Evolutionary conservation across 1,284 basidiomycete genomes (phyloP), one percentile per base, ranked within the genome.

Genomic region (Golubevia sp.): DNA sequence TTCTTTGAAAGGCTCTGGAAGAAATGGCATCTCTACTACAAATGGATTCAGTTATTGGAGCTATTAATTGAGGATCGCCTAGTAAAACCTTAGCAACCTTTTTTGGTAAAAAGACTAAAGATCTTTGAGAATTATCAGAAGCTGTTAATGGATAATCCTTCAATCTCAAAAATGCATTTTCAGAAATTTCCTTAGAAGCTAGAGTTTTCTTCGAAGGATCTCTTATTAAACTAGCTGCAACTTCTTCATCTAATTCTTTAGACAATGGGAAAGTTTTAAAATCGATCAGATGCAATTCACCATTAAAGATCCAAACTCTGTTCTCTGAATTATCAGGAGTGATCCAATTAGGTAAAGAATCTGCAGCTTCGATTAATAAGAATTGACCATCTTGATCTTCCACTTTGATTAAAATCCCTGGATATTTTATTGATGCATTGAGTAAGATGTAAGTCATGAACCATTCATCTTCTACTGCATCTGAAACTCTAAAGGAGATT

Each of bases 371-470:
- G 68, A 99, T 98, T 64, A 99, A 88, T 49, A 99, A 85, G 78
- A 99, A 97, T 76, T 99, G 93, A 27, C 97, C 97, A 83, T 99
- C 96, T 2, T 91, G 90, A 85, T 98, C 96, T 66, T 88, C 89
- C 1, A 91, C 88, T 5, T 34, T 34, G 5, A 34, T 5, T 3
- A 34, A 3, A 5, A 34, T 34, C 30, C 30, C 30, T 5, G 4
- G 4, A 11, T 5, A 34, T 3, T 34, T 3, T 11, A 5, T 34
- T 11, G 30, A 34, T 5, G 30, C 30, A 5, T 34, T 3, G 4
- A 34, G 4, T 34, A 34, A 34, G 30, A 34, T 34, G 30, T 34
- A 34, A 34, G 30, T 34, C 5, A 34, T 34, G 30, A 34, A 34
- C 30, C 30, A 34, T 34, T 34, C 30, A 34, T 34, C 30, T 34